phyloP scores from a whole-genome alignment of 345 rosid species.

The Rhodomyrtus tomentosa region DNA sequence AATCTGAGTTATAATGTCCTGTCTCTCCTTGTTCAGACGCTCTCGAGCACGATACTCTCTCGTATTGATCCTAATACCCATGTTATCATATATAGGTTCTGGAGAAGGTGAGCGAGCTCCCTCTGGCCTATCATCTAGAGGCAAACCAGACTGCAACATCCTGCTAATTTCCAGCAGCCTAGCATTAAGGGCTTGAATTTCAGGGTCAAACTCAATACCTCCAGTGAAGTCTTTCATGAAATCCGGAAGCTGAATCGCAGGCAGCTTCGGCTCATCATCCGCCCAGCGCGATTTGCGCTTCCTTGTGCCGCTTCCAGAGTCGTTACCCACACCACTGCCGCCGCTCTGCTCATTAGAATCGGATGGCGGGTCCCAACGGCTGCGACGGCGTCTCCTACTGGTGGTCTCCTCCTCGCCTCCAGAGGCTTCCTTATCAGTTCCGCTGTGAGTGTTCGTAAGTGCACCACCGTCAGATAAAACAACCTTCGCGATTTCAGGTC shows the following conservation, averaged over 20 bases:
- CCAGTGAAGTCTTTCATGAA: slow-evolving; percentile 87
- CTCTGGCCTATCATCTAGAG: slow-evolving; percentile 88
- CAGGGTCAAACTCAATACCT: slow-evolving; percentile 95
- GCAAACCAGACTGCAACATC: slow-evolving; percentile 72
- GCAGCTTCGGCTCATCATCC: slow-evolving; percentile 85
- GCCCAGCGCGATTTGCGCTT: slow-evolving; percentile 97
- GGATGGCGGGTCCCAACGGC: slow-evolving; percentile 69
- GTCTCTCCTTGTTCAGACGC: slow-evolving; percentile 87
- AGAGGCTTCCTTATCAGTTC: slow-evolving; percentile 50
- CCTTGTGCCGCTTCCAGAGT: slow-evolving; percentile 9
- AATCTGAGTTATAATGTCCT: slow-evolving; percentile 87
- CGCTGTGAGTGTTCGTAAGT: slow-evolving; percentile 1
- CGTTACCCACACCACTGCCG: slow-evolving; percentile 21
- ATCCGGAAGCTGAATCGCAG: slow-evolving; percentile 73
- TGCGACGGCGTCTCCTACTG: slow-evolving; percentile 70
- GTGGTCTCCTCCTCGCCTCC: slow-evolving; percentile 94
- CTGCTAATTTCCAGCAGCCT: slow-evolving; percentile 85
- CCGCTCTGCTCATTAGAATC: neutral
- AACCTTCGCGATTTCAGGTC: neutral
- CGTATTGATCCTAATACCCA: slow-evolving; percentile 94
- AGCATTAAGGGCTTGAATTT: slow-evolving; percentile 84
- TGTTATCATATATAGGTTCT: slow-evolving; percentile 87
- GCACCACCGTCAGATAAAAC: neutral
- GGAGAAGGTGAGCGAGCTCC: slow-evolving; percentile 98
- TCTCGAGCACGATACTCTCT: slow-evolving; percentile 95